A percentile compares a stretch with the other conserved stretches of the same genome.
phyloP scores from a whole-genome alignment of 139 green algal genomes.

The Chlorella sorokiniana region DNA sequence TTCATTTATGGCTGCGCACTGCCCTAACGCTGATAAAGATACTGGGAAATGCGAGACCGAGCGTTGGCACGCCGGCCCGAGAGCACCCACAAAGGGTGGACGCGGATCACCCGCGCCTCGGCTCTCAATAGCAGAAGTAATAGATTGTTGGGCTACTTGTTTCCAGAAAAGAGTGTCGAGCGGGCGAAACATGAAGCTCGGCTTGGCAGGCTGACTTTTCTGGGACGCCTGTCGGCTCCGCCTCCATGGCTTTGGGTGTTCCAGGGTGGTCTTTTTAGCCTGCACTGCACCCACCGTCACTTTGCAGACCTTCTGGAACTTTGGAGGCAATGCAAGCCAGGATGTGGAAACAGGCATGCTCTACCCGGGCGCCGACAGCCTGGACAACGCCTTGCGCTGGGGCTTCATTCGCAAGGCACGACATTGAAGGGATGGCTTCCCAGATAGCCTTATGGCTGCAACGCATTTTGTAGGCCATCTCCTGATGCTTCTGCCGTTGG shows the following conservation, averaged over 20 bases:
- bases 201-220: too few species aligned
- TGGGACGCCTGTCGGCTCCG: too few species aligned
- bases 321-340: neutral
- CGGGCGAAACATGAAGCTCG: too few species aligned
- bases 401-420: slow-evolving; percentile 66
- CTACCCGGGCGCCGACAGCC: slow-evolving; percentile 45
- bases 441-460: neutral
- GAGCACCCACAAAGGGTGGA: too few species aligned
- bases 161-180: too few species aligned
- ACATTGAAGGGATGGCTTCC: neutral
- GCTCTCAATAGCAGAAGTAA: too few species aligned
- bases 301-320: slow-evolving; percentile 1
- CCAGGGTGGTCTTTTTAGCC: neutral
- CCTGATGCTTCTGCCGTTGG: too few species aligned
- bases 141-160: too few species aligned
- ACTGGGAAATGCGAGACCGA: neutral
- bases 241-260: too few species aligned
- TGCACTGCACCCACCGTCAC: too few species aligned
- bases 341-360: slow-evolving; percentile 40
- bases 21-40: neutral
- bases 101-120: too few species aligned
- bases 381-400: slow-evolving; percentile 58
- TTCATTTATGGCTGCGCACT: neutral
- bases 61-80: too few species aligned
- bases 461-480: neutral